Percentiles rank a stretch among this genome's conserved stretches.
phyloP scores from a whole-genome alignment of 2,329 filamentous ascomycete genomes.

The Monilinia aucupariae region DNA sequence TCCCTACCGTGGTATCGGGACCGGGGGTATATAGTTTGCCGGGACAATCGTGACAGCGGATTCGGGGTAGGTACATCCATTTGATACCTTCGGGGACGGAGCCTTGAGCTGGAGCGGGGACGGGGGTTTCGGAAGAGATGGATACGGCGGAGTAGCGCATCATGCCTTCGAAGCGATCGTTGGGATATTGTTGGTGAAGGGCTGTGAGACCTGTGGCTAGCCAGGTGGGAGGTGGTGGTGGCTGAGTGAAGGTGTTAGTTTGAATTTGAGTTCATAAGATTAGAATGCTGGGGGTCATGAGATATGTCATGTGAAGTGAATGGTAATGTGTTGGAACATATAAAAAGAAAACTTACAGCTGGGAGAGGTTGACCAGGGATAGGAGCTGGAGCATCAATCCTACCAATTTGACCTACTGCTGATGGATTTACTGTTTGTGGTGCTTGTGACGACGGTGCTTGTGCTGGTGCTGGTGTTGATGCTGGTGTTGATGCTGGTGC shows the following conservation, averaged over 20 bases:
- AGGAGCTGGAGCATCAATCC: slow-evolving; percentile 60
- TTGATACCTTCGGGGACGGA: slow-evolving; percentile 57
- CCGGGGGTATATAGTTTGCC: slow-evolving; percentile 91
- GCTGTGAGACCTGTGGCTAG: slow-evolving; percentile 67
- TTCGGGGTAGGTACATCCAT: slow-evolving; percentile 80
- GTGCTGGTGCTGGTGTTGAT: slow-evolving; percentile 24
- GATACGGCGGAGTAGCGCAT: slow-evolving; percentile 90
- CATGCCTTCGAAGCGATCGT: slow-evolving; percentile 78
- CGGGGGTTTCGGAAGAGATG: slow-evolving; percentile 59
- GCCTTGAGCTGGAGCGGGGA: slow-evolving; percentile 45
- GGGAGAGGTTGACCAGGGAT: slow-evolving; percentile 51
- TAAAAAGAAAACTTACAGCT: slow-evolving; percentile 49
- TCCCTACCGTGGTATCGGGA: slow-evolving; percentile 75
- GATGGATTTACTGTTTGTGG: slow-evolving; percentile 35
- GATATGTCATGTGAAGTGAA: slow-evolving; percentile 28
- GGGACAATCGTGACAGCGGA: slow-evolving; percentile 86
- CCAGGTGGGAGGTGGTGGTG: slow-evolving; percentile 87
- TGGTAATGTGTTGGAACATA: slow-evolving; percentile 17
- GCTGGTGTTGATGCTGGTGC: not conserved
- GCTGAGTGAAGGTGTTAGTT: slow-evolving; percentile 25
- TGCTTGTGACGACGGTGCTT: slow-evolving; percentile 37
- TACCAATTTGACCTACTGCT: slow-evolving; percentile 53
- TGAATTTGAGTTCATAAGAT: slow-evolving; percentile 2
- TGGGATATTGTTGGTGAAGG: slow-evolving; percentile 65
- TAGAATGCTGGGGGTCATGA: not conserved